A percentile compares a stretch with the other conserved stretches of the same genome.
Conservation (phyloP, 139 green algal genomes). For the Zygnema circumcarinatum region DNA sequence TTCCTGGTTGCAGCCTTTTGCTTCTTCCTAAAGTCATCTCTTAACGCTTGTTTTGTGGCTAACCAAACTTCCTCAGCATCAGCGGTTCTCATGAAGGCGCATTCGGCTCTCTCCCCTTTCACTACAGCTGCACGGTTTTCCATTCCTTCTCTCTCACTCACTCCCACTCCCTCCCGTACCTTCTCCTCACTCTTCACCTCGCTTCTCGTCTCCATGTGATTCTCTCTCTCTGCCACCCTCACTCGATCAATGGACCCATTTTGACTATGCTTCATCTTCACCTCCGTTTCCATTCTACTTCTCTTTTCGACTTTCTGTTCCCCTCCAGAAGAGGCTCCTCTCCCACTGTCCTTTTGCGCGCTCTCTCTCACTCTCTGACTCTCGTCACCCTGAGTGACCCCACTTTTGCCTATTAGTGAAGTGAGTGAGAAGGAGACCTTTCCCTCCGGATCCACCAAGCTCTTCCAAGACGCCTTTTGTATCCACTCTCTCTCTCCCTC, state of each 20-base stretch:
- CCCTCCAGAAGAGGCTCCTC: too few relatives aligned
- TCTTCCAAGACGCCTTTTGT: conserved; percentile 24
- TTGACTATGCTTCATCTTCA: too few relatives aligned
- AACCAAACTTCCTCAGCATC: conserved; percentile 28
- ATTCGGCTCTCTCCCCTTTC: conserved; percentile 15
- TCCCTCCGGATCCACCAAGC: conserved; percentile 15
- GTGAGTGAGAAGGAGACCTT: conserved; percentile 16
- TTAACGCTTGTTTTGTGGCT: not conserved
- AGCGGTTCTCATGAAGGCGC: conserved; percentile 10
- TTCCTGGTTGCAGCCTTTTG: conserved; percentile 18
- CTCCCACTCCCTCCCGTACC: not conserved
- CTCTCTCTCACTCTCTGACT: not conserved
- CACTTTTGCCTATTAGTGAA: too few relatives aligned
- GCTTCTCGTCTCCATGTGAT: conserved; percentile 2
- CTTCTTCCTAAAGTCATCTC: not conserved
- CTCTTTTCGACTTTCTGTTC: too few relatives aligned
- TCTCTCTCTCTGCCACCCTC: too few relatives aligned
- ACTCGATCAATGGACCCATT: too few relatives aligned
- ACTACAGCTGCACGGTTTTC: conserved; percentile 8
- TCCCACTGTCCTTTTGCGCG: too few relatives aligned
- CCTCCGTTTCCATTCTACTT: too few relatives aligned
- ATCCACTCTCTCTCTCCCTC: conserved; percentile 13
- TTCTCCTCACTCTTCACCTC: not conserved
- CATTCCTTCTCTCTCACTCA: too few relatives aligned
- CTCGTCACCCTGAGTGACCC: conserved; percentile 12